Evolutionary conservation across 768 basidiomycete genomes (phyloP), one percentile per base, ranked within the genome.

Genomic region (Tulasnella sp.): DNA sequence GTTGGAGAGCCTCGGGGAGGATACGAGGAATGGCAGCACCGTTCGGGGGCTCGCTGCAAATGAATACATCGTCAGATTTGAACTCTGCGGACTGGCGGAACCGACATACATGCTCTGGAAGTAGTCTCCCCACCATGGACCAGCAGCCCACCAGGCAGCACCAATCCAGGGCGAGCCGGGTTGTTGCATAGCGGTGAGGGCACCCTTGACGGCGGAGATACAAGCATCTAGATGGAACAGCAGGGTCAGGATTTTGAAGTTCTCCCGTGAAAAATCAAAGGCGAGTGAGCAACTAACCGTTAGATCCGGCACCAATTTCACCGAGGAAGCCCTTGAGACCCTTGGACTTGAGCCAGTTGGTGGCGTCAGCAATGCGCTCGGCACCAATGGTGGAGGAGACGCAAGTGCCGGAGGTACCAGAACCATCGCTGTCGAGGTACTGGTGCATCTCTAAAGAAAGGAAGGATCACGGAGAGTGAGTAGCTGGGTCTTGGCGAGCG

Each of bases 361-460:
- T 92, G 11, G 91, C 91, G 44, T 84, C 88, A 44, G 88, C 86
- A 64, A 92, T 85, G 82, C 91, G 90, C 82, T 91, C 89, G n/a
- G 87, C 88, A 79, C 91, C 91, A 83, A 92, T 91, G 46, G 90
- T 91, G n/a, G 88, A 86, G 20, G 89, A 90, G 48, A 92, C 91
- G 83, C 92, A 92, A 34, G 85, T 88, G 1, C 83, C 83, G 75
- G 85, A 88, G 16, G 91, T 91, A 40, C 84, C 84, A 41, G 90
- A 91, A 81, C 90, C 89, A 83, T 92, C 91, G 48, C 88, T 89
- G 85, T 92, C 91, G 82, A 92, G 91, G 87, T 92, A 92, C 84
- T 92, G 91, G 84, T 92, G 91, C 90, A 92, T 92, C 84, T 92
- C 90, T 89, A 83, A 6, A n/a, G 28, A n/a, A 48, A 24, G 12